Percentiles rank a stretch among this genome's conserved stretches.
These are phyloP conservation scores for Nadsonia fulvescens DNA, from an alignment of 805 yeast genomes.

Conservation along the genomic window DNA sequence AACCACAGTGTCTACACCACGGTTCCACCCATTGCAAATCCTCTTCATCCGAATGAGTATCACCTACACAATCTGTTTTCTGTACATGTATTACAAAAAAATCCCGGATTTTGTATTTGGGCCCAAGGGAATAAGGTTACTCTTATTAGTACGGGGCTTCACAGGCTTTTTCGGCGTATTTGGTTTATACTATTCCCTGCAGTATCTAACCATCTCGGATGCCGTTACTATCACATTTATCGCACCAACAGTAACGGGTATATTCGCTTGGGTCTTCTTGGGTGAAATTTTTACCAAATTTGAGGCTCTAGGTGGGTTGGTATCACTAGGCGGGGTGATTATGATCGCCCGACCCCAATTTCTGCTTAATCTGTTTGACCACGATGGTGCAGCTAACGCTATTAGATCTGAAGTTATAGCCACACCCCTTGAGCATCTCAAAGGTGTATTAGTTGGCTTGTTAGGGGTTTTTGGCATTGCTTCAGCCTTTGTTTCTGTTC, in stretches of 20 bases:
- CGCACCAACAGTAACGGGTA: constrained; percentile 58
- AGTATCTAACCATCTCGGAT: constrained; percentile 61
- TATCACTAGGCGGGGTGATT: constrained; percentile 60
- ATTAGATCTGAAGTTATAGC: constrained; percentile 14
- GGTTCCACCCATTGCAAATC: constrained; percentile 66
- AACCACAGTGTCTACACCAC: no score
- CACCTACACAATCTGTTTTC: constrained; percentile 41
- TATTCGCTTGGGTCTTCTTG: constrained; percentile 49
- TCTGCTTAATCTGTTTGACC: constrained; percentile 30
- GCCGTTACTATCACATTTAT: constrained; percentile 67
- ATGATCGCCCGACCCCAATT: constrained; percentile 70
- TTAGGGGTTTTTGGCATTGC: constrained; percentile 56
- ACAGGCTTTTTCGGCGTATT: constrained; percentile 71
- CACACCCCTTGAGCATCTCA: constrained; percentile 37
- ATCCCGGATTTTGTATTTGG: constrained; percentile 56
- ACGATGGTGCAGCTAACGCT: constrained; percentile 2
- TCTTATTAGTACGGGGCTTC: constrained; percentile 43
- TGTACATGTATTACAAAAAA: constrained; percentile 33
- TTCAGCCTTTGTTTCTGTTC: constrained; percentile 46
- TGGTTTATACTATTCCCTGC: constrained; percentile 56
- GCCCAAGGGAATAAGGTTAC: constrained; percentile 34
- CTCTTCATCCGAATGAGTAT: constrained; percentile 59
- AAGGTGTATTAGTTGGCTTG: constrained; percentile 47
- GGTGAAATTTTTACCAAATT: constrained; percentile 46
- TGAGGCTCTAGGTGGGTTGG: constrained; percentile 51